Conservation (phyloP, 768 basidiomycete genomes). For the Termitomyces sp. region DNA sequence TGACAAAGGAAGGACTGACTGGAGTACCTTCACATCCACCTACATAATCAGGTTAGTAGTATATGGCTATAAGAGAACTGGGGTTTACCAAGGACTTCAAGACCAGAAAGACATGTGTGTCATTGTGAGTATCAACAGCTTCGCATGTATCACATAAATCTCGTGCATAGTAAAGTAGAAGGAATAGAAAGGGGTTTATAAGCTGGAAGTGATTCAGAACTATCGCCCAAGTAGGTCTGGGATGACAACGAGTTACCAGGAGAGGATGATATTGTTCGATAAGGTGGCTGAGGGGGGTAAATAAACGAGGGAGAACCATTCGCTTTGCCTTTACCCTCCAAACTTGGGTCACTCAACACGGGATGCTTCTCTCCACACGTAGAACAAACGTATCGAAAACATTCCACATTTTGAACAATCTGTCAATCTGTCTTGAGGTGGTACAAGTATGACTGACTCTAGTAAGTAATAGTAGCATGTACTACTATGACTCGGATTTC, state of each 20-base stretch:
- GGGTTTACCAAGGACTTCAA: slow-evolving; percentile 73
- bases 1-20: slow-evolving; percentile 32
- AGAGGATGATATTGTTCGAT: slow-evolving; percentile 21
- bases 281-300: slow-evolving; percentile 31
- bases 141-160: slow-evolving; percentile 89
- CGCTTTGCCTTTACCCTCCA: slow-evolving; percentile 50
- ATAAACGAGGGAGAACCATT: slow-evolving; percentile 15
- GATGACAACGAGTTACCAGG: slow-evolving; percentile 25
- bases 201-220: slow-evolving; percentile 15
- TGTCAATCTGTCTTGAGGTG: slow-evolving; percentile 61
- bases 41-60: slow-evolving; percentile 19
- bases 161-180: slow-evolving; percentile 57
- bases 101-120: slow-evolving; percentile 78
- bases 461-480: too few species aligned
- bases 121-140: slow-evolving; percentile 73
- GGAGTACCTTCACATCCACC: slow-evolving; percentile 73
- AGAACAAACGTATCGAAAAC: slow-evolving; percentile 82
- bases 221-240: slow-evolving; percentile 29
- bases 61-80: slow-evolving; percentile 5
- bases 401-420: slow-evolving; percentile 80
- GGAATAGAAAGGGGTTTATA: slow-evolving; percentile 42
- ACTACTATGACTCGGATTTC: too few species aligned
- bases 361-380: slow-evolving; percentile 80
- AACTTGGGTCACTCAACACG: slow-evolving; percentile 16
- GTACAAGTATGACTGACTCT: too few species aligned